Evolutionary conservation across 345 rosid genomes (phyloP), one percentile per base, ranked within the genome.

Genomic region (Pistacia integerrima): DNA sequence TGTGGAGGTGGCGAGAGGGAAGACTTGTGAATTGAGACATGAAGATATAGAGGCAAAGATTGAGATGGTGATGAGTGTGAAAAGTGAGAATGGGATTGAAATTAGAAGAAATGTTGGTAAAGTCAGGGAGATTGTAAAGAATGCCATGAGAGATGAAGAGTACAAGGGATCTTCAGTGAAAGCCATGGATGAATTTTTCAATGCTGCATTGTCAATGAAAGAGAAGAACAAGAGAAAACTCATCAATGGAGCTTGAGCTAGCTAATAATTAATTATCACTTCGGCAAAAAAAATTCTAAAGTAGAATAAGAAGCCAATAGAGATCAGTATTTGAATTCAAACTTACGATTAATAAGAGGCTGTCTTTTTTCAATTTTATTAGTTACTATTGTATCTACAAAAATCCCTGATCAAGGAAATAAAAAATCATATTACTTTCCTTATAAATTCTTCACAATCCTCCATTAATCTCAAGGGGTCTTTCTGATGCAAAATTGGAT

Each of bases 1-100:
- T 70, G 84, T 88, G 46, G 97, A 92, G 74, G 83, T 87, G 49
- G 95, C 88, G 2, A 83, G 92, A 73, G 95, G 97, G 67, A 88
- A 86, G 85, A 83, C 59, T 4, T 63, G 93, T 77, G 87, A 80
- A 48, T 82, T 92, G 12, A 80, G 60, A 64, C 69, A 80, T 25
- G 83, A 86, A 66, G 84, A 76, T 22, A 67, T 92, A 38, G 84
- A 60, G 70, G 73, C 48, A 6, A 89, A 87, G 80, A 89, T 91
- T 46, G 85, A 81, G 16, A 10, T 77, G 88, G 92, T 83, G 73
- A 88, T 80, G 96, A 82, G 75, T 38, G 8, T 41, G 46, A 88
- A 87, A 38, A 84, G 78, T 2, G 81, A 73, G 70, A 84, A 76
- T 46, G 89, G 93, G 71, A 66, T 36, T 78, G 83, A 74, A 58